Evolutionary conservation across 148 eudicot genomes (phyloP), one percentile per base, ranked within the genome.

Genomic region (Amaranthus hypochondriacus): DNA sequence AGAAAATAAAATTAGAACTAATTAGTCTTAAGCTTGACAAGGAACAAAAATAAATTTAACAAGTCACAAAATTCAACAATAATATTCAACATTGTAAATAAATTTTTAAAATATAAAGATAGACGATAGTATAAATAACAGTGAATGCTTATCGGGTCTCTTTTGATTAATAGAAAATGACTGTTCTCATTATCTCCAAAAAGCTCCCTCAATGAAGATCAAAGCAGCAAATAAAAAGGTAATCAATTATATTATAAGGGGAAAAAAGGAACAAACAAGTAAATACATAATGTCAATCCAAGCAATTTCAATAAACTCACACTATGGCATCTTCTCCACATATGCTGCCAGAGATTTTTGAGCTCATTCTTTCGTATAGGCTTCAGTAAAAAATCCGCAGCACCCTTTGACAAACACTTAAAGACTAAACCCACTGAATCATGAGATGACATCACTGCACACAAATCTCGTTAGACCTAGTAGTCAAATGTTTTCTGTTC

Each of bases 391-490:
- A 88, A 88, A 78, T 88, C 91, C 75, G 76, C 89, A 7, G 91
- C 91, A 66, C 91, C 87, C 78, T 85, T 85, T 70, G 91, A 82
- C 78, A 88, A 78, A 85, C 91, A 88, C 78, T 81, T 85, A 75
- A 88, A 85, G 62, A 85, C 91, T 77, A 88, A 74, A 55, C 89
- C 86, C 91, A 88, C 80, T 65, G 91, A 85, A 81, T 88, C 91
- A 84, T 85, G 91, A 74, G 91, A 85, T 71, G 91, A 85, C 87
- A 88, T 88, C 91, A 88, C 91, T 88, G 91, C 83, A 72, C 54
- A 71, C 7, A 83, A 72, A 71, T 54, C 74, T 78, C 81, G 65
- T 61, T 4, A 77, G 80, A 10, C 18, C 9, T 62, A 4, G 51
- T 12, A 21, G 68, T 65, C 8, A 65, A 13, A 42, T 62, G 14